Base-by-base conservation (phyloP, 2,329 filamentous ascomycete species). In the Aspergillus persii region DNA sequence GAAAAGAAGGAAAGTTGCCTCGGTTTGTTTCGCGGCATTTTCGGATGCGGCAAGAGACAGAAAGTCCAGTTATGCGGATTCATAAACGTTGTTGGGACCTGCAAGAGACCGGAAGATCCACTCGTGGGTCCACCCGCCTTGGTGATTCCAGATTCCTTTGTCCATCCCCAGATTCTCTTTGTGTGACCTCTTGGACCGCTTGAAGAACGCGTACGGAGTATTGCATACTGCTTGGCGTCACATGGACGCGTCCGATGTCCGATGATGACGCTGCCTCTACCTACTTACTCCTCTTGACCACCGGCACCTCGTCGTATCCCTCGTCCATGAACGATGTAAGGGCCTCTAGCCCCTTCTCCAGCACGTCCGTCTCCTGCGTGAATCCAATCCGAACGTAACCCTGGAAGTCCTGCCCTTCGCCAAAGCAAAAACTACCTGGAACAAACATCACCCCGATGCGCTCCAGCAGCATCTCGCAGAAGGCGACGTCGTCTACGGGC, bases 381-480 rank as follows among this genome's bases (percentile, higher is more conserved):
- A 89, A 94, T 0, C 91, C 90, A 56, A 95, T 81, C 59, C 91
- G 81, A 15, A 95, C 86, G 72, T 84, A 92, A 1, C 91, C 91
- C 64, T 81, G 80, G 67, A 89, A 92, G 53, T 91, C 86, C 36
- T 80, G 68, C 5, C 77, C 80, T 12, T 79, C 73, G 0, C 90
- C 91, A 73, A 95, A 95, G 65, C 88, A 91, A 49, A 80, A 81
- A 50, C 84, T 85, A 0, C 89, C 91, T 0, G 91, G 91, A 15
- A 91, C 79, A 58, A 94, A 80, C 79, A 94, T 81, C 3, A 91
- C 87, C 26, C 89, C 89, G 0, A 83, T 86, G 73, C 86, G 83
- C 57, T 85, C 80, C 41, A 91, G 75, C 41, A 94, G 73, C 68
- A 84, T 81, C 66, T 85, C 77, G 66, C 89, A 93, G 63, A 96